A percentile compares a stretch with the other conserved stretches of the same genome.
These are phyloP conservation scores for Pestalotiopsis sp. DNA, from an alignment of 2,329 filamentous ascomycete genomes.

Conservation along the genomic window DNA sequence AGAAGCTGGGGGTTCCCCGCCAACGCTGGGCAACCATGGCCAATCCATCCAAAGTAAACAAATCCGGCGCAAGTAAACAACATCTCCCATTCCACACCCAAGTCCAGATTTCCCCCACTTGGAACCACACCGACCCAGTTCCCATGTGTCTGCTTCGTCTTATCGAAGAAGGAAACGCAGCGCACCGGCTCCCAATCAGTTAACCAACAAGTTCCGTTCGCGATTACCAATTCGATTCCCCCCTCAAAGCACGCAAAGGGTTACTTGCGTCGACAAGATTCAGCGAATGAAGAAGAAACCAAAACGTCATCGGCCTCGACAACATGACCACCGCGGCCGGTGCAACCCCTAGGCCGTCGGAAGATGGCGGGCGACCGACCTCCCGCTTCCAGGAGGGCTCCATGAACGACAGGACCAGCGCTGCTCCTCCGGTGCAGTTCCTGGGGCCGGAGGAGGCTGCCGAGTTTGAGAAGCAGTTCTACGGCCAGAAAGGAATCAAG, in stretches of 20 bases:
- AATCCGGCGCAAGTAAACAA: not conserved
- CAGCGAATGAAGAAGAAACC: not conserved
- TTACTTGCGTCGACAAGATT: not conserved
- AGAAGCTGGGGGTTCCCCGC: not conserved
- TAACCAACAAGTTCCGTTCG: not conserved
- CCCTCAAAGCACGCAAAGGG: not conserved
- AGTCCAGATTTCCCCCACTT: not conserved
- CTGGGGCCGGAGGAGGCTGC: conserved; percentile 41
- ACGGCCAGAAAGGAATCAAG: conserved; percentile 10
- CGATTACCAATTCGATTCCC: not conserved
- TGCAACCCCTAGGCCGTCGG: conserved; percentile 27
- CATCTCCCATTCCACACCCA: not conserved
- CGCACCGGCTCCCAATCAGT: not conserved
- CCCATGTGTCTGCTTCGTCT: not conserved
- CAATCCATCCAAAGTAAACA: not conserved
- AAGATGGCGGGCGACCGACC: conserved; percentile 11
- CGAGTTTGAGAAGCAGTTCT: conserved; percentile 31
- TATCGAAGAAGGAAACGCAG: no score
- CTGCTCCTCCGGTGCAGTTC: conserved; percentile 69
- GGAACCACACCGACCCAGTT: not conserved
- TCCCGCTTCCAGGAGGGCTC: conserved; percentile 73
- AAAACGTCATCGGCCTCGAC: not conserved
- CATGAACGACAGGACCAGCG: conserved; percentile 79
- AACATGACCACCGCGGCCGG: conserved; percentile 18
- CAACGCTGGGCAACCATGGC: not conserved